A percentile compares a stretch with the other conserved stretches of the same genome.
Evolutionary conservation across 1,284 basidiomycete genomes (phyloP).

Genomic region (Tylopilus sp.): DNA sequence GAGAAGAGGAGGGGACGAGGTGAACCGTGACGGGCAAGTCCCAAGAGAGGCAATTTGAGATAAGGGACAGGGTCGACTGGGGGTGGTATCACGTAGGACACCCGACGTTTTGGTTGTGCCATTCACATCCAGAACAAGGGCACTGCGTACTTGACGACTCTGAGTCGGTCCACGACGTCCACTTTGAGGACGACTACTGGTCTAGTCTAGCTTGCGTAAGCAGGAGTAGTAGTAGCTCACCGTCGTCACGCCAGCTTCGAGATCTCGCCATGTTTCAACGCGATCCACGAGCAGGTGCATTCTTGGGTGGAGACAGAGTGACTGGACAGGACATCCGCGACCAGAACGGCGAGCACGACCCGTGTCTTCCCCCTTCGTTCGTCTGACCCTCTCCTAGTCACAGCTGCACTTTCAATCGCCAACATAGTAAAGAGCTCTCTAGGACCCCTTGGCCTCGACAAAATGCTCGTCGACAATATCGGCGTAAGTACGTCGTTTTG

Average conservation of each 20-base stretch:
- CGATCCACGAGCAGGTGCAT: constrained; percentile 82
- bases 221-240: too few species aligned
- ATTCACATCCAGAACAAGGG: constrained; percentile 30
- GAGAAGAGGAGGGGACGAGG: constrained; percentile 64
- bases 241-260: too few species aligned
- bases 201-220: too few species aligned
- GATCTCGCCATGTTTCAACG: constrained; percentile 69
- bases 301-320: constrained; percentile 91
- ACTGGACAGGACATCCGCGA: constrained; percentile 95
- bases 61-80: constrained; percentile 60
- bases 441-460: constrained; percentile 93
- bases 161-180: neutral
- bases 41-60: constrained; percentile 69
- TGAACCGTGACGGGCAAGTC: constrained; percentile 56
- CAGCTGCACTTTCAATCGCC: constrained; percentile 94
- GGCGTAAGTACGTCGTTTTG: constrained; percentile 57
- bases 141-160: constrained; percentile 1
- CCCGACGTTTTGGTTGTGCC: constrained; percentile 50
- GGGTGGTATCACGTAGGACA: constrained; percentile 84
- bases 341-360: constrained; percentile 74
- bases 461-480: constrained; percentile 99
- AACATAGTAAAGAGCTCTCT: constrained; percentile 97
- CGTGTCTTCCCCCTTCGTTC: neutral
- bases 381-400: constrained; percentile 53
- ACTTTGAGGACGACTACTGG: too few species aligned